Evolutionary conservation across 495 filamentous ascomycete genomes (phyloP), one percentile per base, ranked within the genome.

Genomic region (Opeltia flavorubescens): DNA sequence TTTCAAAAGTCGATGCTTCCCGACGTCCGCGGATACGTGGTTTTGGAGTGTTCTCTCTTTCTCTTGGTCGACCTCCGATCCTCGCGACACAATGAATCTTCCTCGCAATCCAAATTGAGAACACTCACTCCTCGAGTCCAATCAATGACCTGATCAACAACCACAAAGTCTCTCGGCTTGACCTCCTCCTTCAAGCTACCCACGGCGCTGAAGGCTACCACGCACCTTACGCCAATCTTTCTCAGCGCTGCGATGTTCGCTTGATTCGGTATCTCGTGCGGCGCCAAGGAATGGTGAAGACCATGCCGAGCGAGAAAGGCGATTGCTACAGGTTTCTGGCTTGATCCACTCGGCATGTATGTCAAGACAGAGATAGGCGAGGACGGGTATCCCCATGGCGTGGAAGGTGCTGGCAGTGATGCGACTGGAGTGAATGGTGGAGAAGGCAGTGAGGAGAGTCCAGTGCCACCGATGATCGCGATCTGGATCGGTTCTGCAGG

Each of bases 211-310:
- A 96, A 96, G 46, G 89, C 86, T 60, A 99, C 83, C 62, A 95
- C 75, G 57, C 76, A 80, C 53, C 85, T 80, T 23, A 96, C 91
- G 54, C 91, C 91, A 53, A 99, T 66, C 53, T 74, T 78, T 50
- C 93, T 84, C 34, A 96, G 72, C 29, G 91, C 93, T 34, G 91
- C 91, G 56, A 99, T 89, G 70, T 96, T 99, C 63, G 91, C 91
- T 48, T 86, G 84, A 44, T 74, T 74, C 38, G 86, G 84, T 15
- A 96, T 82, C 64, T 99, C 91, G 53, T 95, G 88, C 0, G 91
- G 91, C 1, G 87, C 88, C 33, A 85, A 71, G 61, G 94, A 74
- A 68, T 98, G 91, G 74, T 89, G 75, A 18, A 67, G 53, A 52
- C 91, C 91, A 66, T 98, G 91, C 23, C 91, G 85, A 46, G 88